Evolutionary conservation across 352 stramenopile species (phyloP).

Genomic region (Phytophthora chlamydospora): DNA sequence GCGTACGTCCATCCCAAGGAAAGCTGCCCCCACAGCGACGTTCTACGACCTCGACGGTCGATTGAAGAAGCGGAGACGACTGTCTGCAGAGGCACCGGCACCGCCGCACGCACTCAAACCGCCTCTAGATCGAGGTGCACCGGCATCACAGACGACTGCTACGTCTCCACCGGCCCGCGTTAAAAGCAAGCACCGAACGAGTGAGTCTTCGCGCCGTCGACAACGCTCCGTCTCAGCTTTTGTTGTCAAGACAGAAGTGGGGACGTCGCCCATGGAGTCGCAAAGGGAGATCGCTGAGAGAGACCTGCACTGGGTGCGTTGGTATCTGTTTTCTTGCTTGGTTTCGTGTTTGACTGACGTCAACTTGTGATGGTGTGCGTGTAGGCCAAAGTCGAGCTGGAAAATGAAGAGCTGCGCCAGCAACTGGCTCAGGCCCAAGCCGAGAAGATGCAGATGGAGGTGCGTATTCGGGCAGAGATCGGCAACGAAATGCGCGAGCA

Average conservation of each 20-base stretch:
- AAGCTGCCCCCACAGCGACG: constrained; percentile 34
- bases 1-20: constrained; percentile 43
- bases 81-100: constrained; percentile 26
- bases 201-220: constrained; percentile 18
- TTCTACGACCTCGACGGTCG: constrained; percentile 63
- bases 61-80: constrained; percentile 48
- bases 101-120: constrained; percentile 3
- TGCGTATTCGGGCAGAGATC: constrained; percentile 66
- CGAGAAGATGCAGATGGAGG: constrained; percentile 67
- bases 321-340: not conserved
- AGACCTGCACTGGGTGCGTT: constrained; percentile 35
- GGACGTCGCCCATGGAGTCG: constrained; percentile 42
- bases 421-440: constrained; percentile 55
- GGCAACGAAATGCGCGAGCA: constrained; percentile 76
- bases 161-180: constrained; percentile 5
- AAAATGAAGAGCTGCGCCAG: constrained; percentile 67
- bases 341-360: constrained; percentile 1
- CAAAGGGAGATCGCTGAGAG: constrained; percentile 31
- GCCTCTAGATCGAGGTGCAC: constrained; percentile 6
- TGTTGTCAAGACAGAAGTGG: constrained; percentile 24
- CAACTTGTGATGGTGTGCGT: not conserved
- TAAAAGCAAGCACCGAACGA: constrained; percentile 22
- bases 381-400: constrained; percentile 53
- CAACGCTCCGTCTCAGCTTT: constrained; percentile 2
- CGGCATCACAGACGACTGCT: constrained; percentile 9